Conservation (phyloP, 2,329 filamentous ascomycete species). For the Aspergillus chevalieri region DNA sequence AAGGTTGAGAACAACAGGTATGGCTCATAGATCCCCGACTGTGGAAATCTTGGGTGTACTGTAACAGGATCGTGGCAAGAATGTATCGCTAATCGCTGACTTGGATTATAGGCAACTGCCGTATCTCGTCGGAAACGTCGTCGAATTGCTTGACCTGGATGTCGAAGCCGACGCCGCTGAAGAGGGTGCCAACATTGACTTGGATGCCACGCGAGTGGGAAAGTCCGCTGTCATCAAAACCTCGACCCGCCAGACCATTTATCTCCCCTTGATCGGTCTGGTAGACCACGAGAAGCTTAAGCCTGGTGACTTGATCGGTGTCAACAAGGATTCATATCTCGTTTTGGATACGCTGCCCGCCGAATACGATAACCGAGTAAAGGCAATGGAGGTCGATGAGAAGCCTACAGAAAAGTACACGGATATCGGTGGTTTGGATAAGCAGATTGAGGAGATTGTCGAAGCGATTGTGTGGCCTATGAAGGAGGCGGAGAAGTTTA, state of each 20-base stretch:
- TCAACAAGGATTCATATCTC: conserved; percentile 98
- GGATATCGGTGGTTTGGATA: conserved; percentile 93
- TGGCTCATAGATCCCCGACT: conserved; percentile 1
- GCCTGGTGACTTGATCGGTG: conserved; percentile 91
- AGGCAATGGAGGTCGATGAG: conserved; percentile 99
- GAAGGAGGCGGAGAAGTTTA: conserved; percentile 98
- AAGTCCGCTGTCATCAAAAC: conserved; percentile 99
- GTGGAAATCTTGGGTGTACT: neutral
- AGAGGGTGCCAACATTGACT: conserved; percentile 96
- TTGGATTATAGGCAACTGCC: conserved; percentile 62
- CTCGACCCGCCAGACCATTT: conserved; percentile 96
- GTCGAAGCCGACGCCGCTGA: conserved; percentile 93
- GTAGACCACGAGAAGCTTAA: conserved; percentile 94
- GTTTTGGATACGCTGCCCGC: conserved; percentile 93
- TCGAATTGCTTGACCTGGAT: conserved; percentile 93
- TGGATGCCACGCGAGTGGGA: conserved; percentile 92
- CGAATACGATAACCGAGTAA: conserved; percentile 97
- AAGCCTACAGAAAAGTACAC: conserved; percentile 99
- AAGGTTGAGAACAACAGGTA: conserved; percentile 99
- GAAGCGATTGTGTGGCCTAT: conserved; percentile 99
- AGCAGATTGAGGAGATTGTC: conserved; percentile 97
- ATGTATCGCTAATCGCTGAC: neutral
- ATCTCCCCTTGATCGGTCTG: conserved; percentile 91
- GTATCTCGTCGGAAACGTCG: conserved; percentile 96
- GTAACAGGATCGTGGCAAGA: neutral